Conservation (phyloP, 306 rosid species). For the Canavalia gladiata region DNA sequence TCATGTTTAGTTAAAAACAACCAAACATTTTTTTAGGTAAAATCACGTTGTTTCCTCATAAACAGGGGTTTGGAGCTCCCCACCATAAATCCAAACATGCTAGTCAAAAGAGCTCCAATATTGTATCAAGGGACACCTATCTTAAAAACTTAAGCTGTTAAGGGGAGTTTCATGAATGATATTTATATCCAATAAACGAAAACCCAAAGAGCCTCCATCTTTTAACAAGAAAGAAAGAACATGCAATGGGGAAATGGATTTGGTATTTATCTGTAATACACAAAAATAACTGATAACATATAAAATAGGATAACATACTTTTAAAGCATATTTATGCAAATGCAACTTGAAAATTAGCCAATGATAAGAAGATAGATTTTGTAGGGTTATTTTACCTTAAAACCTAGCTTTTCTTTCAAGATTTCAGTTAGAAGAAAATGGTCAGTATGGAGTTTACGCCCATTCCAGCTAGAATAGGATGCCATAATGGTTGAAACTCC, state of each 20-base stretch:
- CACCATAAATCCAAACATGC: slow-evolving; percentile 5
- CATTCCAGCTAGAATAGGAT: slow-evolving; percentile 92
- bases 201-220: background rate
- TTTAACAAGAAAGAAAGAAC: slow-evolving; percentile 22
- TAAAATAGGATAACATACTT: background rate
- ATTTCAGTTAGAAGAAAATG: slow-evolving; percentile 75
- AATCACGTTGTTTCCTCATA: background rate
- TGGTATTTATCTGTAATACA: background rate
- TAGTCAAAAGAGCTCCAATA: background rate
- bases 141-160: background rate
- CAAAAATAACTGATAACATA: background rate
- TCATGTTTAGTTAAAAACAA: background rate
- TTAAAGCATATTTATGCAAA: slow-evolving; percentile 22
- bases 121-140: background rate
- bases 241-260: slow-evolving; percentile 7
- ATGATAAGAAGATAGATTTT: slow-evolving; percentile 14
- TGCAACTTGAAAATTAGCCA: slow-evolving; percentile 23
- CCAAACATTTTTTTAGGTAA: background rate
- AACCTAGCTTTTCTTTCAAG: slow-evolving; percentile 81
- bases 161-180: background rate
- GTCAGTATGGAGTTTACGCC: slow-evolving; percentile 67
- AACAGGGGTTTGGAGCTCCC: background rate
- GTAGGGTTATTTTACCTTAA: slow-evolving; percentile 63
- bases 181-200: slow-evolving; percentile 8
- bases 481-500: slow-evolving; percentile 95